Percentiles rank a stretch among this genome's conserved stretches.
phyloP scores from a whole-genome alignment of 139 green algal genomes.

The Zygnema cylindricum region DNA sequence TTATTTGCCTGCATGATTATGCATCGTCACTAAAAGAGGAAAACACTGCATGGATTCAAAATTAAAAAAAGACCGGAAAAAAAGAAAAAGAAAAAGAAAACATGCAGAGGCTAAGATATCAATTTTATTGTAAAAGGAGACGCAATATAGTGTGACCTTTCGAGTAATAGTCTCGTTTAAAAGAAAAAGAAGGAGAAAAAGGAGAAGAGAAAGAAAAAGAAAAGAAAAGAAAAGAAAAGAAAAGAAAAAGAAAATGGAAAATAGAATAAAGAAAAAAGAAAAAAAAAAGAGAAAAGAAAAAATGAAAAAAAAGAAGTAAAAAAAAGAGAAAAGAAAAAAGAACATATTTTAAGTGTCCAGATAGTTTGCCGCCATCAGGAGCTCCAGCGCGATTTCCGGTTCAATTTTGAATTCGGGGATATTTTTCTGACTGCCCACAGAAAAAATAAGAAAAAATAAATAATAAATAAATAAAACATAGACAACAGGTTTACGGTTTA shows the following conservation, averaged over 20 bases:
- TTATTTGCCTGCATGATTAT: too few relatives aligned
- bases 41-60: too few relatives aligned
- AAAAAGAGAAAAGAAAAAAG: neutral
- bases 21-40: too few relatives aligned
- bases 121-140: too few relatives aligned
- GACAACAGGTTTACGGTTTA: too few relatives aligned
- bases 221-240: neutral
- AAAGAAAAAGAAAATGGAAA: neutral
- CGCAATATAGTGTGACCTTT: too few relatives aligned
- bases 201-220: neutral
- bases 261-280: neutral
- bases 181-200: neutral
- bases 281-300: neutral
- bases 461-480: too few relatives aligned
- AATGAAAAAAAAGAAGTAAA: neutral
- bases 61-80: too few relatives aligned
- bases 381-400: slow-evolving; percentile 90
- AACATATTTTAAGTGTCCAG: slow-evolving; percentile 79
- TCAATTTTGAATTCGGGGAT: slow-evolving; percentile 94
- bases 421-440: slow-evolving; percentile 70
- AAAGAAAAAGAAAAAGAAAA: too few relatives aligned
- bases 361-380: slow-evolving; percentile 96
- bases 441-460: too few relatives aligned
- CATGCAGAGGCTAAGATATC: too few relatives aligned
- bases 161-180: too few relatives aligned